Conservation (phyloP, 2,329 filamentous ascomycete species). For the Alternaria incomplexa region DNA sequence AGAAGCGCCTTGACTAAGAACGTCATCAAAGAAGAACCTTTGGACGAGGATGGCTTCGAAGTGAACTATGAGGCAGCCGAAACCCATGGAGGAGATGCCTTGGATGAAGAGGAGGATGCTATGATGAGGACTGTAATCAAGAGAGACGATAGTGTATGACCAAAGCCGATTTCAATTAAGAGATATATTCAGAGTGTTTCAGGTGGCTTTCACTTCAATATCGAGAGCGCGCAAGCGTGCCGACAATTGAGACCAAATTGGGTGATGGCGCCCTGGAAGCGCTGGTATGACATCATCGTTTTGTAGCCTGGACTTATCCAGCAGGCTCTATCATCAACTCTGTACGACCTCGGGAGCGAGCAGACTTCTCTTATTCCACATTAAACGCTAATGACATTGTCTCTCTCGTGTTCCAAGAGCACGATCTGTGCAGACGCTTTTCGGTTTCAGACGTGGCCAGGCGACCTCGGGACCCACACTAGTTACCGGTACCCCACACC, state of each 20-base stretch:
- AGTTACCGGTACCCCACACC: neutral
- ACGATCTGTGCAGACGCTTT: neutral
- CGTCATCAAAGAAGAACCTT: neutral
- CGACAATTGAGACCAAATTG: neutral
- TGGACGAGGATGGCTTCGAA: neutral
- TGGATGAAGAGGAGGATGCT: neutral
- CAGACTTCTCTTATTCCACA: neutral
- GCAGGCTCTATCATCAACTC: neutral
- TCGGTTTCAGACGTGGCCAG: neutral
- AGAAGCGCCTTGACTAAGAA: neutral
- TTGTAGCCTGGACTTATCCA: neutral
- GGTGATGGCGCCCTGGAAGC: neutral
- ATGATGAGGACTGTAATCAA: neutral
- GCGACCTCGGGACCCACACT: neutral
- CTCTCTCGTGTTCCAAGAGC: neutral
- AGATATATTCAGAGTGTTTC: neutral
- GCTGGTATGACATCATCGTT: neutral
- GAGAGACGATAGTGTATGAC: neutral
- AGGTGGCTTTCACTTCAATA: neutral
- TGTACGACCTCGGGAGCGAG: neutral
- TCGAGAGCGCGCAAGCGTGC: neutral
- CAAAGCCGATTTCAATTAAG: neutral
- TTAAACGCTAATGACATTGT: neutral
- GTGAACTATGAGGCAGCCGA: neutral
- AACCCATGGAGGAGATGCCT: neutral